phyloP scores from a whole-genome alignment of 2,329 filamentous ascomycete species.

The Talaromyces sp. region DNA sequence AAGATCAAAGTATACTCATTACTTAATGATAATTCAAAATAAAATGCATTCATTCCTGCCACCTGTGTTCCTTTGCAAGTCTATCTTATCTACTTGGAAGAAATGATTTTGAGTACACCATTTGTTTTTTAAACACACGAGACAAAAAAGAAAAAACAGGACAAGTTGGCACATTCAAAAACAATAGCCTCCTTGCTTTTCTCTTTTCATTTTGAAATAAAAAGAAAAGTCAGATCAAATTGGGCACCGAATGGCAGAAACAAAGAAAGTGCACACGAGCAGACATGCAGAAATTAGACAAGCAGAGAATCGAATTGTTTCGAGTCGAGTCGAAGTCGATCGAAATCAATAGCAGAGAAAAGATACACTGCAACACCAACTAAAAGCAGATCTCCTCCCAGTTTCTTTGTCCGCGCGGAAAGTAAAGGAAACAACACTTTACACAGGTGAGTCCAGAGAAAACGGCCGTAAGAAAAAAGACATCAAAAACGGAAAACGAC shows the following conservation, averaged over 20 bases:
- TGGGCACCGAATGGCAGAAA: background rate
- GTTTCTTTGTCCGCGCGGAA: background rate
- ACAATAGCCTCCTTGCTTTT: background rate
- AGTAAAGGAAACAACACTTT: background rate
- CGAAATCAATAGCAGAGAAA: background rate
- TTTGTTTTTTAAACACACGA: background rate
- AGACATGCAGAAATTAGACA: background rate
- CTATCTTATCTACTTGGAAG: background rate
- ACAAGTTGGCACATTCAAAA: background rate
- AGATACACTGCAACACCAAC: background rate
- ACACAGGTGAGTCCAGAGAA: background rate
- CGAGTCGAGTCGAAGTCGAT: background rate
- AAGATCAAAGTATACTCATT: background rate
- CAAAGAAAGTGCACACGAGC: background rate
- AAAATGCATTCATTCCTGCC: background rate
- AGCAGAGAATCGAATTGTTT: background rate
- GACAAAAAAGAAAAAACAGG: background rate
- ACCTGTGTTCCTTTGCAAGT: background rate
- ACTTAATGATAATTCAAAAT: background rate
- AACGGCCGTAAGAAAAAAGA: background rate
- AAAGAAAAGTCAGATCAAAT: background rate
- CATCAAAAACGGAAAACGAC: background rate
- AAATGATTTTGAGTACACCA: background rate
- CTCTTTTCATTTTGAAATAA: background rate
- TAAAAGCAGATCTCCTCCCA: background rate